A percentile compares a stretch with the other conserved stretches of the same genome.
Conservation (phyloP, 1,284 basidiomycete species). For the Malassezia equina region DNA sequence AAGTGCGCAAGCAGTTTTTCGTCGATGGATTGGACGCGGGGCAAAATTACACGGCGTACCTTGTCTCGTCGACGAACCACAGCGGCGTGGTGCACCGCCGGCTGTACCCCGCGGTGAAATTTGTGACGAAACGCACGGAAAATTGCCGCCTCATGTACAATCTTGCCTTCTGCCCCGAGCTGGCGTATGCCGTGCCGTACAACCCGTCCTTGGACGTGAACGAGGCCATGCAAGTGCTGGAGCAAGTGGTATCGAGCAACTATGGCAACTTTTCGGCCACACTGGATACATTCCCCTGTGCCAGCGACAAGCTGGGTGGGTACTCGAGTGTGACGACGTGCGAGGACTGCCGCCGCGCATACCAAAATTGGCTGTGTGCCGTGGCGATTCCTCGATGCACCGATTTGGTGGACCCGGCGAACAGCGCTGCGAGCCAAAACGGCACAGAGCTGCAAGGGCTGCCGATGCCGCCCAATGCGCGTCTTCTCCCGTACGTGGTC, state of each 20-base stretch:
- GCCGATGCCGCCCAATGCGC: constrained; percentile 26
- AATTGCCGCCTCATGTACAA: constrained; percentile 48
- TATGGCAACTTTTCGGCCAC: constrained; percentile 47
- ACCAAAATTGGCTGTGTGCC: constrained; percentile 49
- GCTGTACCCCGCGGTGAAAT: constrained; percentile 38
- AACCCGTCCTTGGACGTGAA: constrained; percentile 32
- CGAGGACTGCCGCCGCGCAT: constrained; percentile 46
- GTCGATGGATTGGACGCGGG: constrained; percentile 30
- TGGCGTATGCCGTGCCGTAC: constrained; percentile 50
- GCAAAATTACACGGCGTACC: constrained; percentile 49
- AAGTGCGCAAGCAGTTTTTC: constrained; percentile 27
- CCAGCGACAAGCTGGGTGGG: constrained; percentile 36
- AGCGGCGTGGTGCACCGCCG: constrained; percentile 22
- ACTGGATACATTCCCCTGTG: constrained; percentile 50
- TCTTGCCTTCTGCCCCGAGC: constrained; percentile 48
- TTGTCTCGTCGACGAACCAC: constrained; percentile 27
- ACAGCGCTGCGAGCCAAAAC: constrained; percentile 30
- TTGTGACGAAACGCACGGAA: constrained; percentile 41
- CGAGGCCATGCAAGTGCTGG: constrained; percentile 38
- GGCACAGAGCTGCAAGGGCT: constrained; percentile 29
- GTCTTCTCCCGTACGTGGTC: constrained; percentile 40
- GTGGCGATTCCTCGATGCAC: constrained; percentile 49
- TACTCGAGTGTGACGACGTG: constrained; percentile 49
- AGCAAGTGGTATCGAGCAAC: constrained; percentile 39
- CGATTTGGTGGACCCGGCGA: constrained; percentile 32